Percentiles rank a stretch among this genome's conserved stretches.
phyloP scores from a whole-genome alignment of 768 basidiomycete species.

The Russula ochroleuca region DNA sequence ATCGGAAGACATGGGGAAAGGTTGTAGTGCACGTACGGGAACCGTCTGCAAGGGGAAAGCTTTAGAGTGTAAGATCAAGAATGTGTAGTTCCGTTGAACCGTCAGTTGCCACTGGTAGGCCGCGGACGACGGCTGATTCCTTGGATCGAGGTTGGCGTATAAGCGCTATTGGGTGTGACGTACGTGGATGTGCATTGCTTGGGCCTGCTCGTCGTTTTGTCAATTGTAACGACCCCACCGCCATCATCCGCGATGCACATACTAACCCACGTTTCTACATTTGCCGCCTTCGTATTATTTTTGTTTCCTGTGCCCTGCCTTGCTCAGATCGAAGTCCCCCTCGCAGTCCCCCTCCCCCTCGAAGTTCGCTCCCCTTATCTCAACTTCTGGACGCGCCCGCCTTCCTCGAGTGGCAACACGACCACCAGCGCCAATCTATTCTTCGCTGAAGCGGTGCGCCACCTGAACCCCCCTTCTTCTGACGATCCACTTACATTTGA shows the following conservation, averaged over 20 bases:
- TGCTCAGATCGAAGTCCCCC: background rate
- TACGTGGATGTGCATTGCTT: background rate
- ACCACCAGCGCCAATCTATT: background rate
- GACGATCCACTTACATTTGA: background rate
- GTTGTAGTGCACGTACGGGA: slow-evolving; percentile 63
- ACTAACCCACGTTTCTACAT: background rate
- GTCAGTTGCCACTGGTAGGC: background rate
- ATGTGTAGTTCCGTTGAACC: background rate
- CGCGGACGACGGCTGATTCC: background rate
- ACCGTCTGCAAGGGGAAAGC: slow-evolving; percentile 43
- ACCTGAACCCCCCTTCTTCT: background rate
- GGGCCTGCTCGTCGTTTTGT: background rate
- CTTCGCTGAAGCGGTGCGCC: slow-evolving; percentile 4
- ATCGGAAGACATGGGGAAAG: slow-evolving; percentile 91
- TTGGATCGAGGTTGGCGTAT: background rate
- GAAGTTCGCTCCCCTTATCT: slow-evolving; percentile 24
- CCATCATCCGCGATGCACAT: slow-evolving; percentile 1
- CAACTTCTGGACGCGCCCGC: slow-evolving; percentile 13
- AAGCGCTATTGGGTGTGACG: background rate
- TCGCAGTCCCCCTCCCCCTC: background rate
- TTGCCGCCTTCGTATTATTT: background rate
- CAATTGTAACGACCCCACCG: background rate
- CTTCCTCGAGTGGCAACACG: too few species aligned
- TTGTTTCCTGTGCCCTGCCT: background rate
- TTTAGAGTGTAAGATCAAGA: slow-evolving; percentile 33